phyloP scores from a whole-genome alignment of 1,284 basidiomycete species.

The Golubevia sp. region DNA sequence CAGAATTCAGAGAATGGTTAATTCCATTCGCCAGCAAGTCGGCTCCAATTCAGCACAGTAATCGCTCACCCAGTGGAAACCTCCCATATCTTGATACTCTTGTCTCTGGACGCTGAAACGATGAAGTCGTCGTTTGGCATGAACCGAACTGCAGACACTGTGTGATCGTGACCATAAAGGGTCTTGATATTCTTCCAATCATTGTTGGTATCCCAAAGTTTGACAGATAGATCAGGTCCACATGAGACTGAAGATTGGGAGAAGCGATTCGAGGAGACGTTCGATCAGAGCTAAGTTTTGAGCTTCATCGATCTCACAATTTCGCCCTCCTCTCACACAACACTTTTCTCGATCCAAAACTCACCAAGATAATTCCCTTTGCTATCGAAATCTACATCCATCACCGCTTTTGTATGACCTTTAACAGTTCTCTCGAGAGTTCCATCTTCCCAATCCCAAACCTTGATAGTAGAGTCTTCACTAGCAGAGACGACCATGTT shows the following conservation, averaged over 20 bases:
- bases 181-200: slow-evolving; percentile 87
- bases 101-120: slow-evolving; percentile 83
- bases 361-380: slow-evolving; percentile 79
- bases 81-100: slow-evolving; percentile 84
- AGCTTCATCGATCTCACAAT: no score
- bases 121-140: slow-evolving; percentile 81
- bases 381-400: slow-evolving; percentile 83
- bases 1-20: background rate
- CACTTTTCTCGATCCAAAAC: no score
- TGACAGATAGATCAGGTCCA: slow-evolving; percentile 85
- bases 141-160: slow-evolving; percentile 81
- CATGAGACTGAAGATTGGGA: slow-evolving; percentile 74
- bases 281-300: no score
- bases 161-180: slow-evolving; percentile 86
- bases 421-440: slow-evolving; percentile 89
- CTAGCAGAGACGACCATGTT: slow-evolving; percentile 80
- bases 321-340: no score
- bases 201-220: slow-evolving; percentile 86
- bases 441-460: slow-evolving; percentile 95
- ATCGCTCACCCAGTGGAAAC: slow-evolving; percentile 75
- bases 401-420: slow-evolving; percentile 85
- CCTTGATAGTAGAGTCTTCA: slow-evolving; percentile 84
- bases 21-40: no score
- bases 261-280: no score
- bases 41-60: background rate